phyloP scores from a whole-genome alignment of 768 basidiomycete genomes.

The Mycena maculata region DNA sequence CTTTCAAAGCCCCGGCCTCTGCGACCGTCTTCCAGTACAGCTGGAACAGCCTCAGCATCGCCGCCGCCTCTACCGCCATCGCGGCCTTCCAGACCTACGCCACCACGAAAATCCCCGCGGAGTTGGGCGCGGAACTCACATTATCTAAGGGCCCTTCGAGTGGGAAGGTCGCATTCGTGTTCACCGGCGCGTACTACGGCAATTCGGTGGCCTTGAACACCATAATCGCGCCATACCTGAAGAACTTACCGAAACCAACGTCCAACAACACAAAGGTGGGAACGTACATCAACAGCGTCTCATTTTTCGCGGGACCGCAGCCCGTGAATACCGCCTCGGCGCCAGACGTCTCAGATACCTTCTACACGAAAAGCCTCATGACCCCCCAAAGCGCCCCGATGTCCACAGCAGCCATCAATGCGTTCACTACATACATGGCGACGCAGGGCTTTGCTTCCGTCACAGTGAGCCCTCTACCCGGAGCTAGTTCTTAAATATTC shows the following conservation, averaged over 20 bases:
- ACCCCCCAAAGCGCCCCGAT: constrained; percentile 50
- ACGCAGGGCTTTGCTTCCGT: constrained; percentile 51
- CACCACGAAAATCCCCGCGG: constrained; percentile 46
- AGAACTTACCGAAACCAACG: constrained; percentile 41
- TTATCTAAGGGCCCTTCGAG: constrained; percentile 42
- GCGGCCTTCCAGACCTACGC: constrained; percentile 49
- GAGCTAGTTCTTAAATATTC: background rate
- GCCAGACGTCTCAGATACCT: constrained; percentile 51
- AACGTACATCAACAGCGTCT: constrained; percentile 48
- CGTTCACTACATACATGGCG: constrained; percentile 53
- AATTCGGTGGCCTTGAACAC: constrained; percentile 41
- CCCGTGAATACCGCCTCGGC: constrained; percentile 43
- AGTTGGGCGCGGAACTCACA: constrained; percentile 50
- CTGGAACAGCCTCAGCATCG: constrained; percentile 48
- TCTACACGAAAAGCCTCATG: constrained; percentile 57
- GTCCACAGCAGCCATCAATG: constrained; percentile 44
- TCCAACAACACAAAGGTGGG: constrained; percentile 39
- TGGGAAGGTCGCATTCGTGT: constrained; percentile 46
- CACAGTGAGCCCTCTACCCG: constrained; percentile 32
- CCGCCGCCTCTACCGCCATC: constrained; percentile 46
- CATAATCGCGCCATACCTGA: constrained; percentile 49
- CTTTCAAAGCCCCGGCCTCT: constrained; percentile 52
- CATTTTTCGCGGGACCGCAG: constrained; percentile 41
- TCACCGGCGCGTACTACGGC: constrained; percentile 54
- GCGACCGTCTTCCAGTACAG: constrained; percentile 51